A percentile compares a stretch with the other conserved stretches of the same genome.
Evolutionary conservation across 345 rosid species (phyloP).

Genomic region (Pistacia atlantica): DNA sequence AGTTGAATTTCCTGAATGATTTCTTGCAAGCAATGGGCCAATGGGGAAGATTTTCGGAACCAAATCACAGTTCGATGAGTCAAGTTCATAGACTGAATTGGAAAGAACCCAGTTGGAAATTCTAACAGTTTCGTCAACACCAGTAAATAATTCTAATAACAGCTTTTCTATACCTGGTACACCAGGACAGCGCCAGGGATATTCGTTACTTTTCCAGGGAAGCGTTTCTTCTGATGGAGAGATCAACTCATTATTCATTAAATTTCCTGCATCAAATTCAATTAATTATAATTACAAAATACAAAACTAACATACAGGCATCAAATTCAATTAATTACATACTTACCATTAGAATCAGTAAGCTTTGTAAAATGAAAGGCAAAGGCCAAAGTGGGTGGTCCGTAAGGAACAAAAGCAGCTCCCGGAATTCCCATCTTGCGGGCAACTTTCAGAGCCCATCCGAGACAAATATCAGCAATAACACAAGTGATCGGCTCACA

Average conservation of each 20-base stretch:
- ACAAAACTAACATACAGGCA: too few relatives aligned
- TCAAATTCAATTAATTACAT: neutral
- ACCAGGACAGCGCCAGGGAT: slow-evolving; percentile 17
- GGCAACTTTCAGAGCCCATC: slow-evolving; percentile 37
- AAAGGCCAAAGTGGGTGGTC: slow-evolving; percentile 21
- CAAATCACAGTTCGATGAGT: slow-evolving; percentile 16
- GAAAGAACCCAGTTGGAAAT: slow-evolving; percentile 18
- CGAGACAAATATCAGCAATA: slow-evolving; percentile 20
- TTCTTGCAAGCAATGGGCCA: slow-evolving; percentile 29
- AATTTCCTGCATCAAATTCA: slow-evolving; percentile 20
- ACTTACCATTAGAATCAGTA: slow-evolving; percentile 24
- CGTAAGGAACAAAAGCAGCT: slow-evolving; percentile 19
- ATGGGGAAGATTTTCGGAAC: slow-evolving; percentile 23
- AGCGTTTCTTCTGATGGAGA: slow-evolving; percentile 22
- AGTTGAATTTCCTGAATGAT: neutral
- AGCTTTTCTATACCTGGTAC: neutral
- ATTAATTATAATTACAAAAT: neutral
- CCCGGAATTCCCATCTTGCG: slow-evolving; percentile 22
- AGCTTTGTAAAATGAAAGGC: slow-evolving; percentile 18
- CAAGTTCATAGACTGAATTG: slow-evolving; percentile 35
- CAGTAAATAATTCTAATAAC: neutral
- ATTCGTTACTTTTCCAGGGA: slow-evolving; percentile 21
- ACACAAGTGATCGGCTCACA: slow-evolving; percentile 32
- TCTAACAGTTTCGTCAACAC: neutral
- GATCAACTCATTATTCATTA: slow-evolving; percentile 10